These are phyloP conservation scores for Gloeostereum incarnatum DNA, from an alignment of 768 basidiomycete genomes.

Conservation along the genomic window DNA sequence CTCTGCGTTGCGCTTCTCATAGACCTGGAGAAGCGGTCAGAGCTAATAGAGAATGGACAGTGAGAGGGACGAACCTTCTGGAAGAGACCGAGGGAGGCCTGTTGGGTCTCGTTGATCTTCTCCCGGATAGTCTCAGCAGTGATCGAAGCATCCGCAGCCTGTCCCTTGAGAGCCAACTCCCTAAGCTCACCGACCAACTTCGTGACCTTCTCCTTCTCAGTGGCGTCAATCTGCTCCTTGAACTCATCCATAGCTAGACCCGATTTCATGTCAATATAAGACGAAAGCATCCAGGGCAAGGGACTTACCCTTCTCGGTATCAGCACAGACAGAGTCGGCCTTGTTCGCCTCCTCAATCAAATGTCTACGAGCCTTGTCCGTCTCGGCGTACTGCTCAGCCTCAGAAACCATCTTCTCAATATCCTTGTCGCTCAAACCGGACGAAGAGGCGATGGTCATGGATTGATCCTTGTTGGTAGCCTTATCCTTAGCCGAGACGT, in stretches of 20 bases:
- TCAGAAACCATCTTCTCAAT: slow-evolving; percentile 96
- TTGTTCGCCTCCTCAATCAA: slow-evolving; percentile 97
- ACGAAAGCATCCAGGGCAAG: background rate
- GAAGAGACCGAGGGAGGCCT: slow-evolving; percentile 94
- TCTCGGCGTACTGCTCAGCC: slow-evolving; percentile 88
- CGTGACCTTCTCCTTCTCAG: slow-evolving; percentile 91
- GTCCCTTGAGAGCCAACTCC: slow-evolving; percentile 84
- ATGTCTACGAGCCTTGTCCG: slow-evolving; percentile 78
- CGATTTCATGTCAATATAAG: slow-evolving; percentile 4
- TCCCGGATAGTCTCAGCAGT: slow-evolving; percentile 84
- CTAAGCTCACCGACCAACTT: slow-evolving; percentile 83
- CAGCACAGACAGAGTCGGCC: slow-evolving; percentile 87
- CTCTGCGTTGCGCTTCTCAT: slow-evolving; percentile 86
- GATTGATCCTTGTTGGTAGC: slow-evolving; percentile 87
- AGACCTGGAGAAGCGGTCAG: slow-evolving; percentile 32
- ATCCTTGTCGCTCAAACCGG: slow-evolving; percentile 92
- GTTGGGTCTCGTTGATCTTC: slow-evolving; percentile 90
- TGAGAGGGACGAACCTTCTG: slow-evolving; percentile 52
- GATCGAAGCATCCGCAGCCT: slow-evolving; percentile 71
- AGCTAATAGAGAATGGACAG: background rate
- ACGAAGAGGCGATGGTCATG: slow-evolving; percentile 97
- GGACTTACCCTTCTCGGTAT: slow-evolving; percentile 86
- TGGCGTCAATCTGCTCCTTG: slow-evolving; percentile 89
- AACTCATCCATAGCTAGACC: slow-evolving; percentile 85
- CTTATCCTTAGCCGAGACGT: slow-evolving; percentile 94